phyloP scores from a whole-genome alignment of 805 yeast species.

The Hanseniaspora lindneri region DNA sequence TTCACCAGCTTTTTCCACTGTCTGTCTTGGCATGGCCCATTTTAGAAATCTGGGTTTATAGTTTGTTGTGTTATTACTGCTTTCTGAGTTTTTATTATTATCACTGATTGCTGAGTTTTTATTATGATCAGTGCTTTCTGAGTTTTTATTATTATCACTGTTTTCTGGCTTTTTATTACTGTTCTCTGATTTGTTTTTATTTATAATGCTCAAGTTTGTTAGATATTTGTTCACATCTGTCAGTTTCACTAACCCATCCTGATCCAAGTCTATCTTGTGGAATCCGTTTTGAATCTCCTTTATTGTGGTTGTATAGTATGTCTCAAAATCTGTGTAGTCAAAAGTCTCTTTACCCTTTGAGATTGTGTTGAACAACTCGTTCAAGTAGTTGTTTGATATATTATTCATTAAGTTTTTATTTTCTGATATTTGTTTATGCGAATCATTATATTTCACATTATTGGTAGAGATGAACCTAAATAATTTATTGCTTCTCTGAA shows the following conservation, averaged over 20 bases:
- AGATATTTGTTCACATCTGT: constrained; percentile 60
- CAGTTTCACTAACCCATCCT: constrained; percentile 58
- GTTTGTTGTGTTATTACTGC: not conserved
- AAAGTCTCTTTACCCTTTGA: constrained; percentile 44
- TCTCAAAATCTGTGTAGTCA: constrained; percentile 55
- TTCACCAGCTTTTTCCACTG: not conserved
- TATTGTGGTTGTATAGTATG: constrained; percentile 57
- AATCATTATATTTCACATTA: not conserved
- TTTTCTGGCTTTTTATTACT: not conserved
- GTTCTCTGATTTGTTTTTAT: no score
- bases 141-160: no score
- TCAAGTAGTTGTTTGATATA: constrained; percentile 7
- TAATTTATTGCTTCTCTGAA: constrained; percentile 10
- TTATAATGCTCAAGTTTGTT: constrained; percentile 34
- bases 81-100: not conserved
- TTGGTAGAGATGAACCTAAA: constrained; percentile 7
- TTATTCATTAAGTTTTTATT: constrained; percentile 8
- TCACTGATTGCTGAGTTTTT: no score
- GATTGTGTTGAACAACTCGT: constrained; percentile 41
- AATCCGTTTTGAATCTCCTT: constrained; percentile 60
- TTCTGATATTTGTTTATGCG: constrained; percentile 9
- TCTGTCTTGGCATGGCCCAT: constrained; percentile 26
- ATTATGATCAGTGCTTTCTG: not conserved
- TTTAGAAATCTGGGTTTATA: constrained; percentile 5
- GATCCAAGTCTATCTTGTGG: constrained; percentile 51